phyloP scores from a whole-genome alignment of 495 filamentous ascomycete genomes.

The Penicillium atrosanguineum region DNA sequence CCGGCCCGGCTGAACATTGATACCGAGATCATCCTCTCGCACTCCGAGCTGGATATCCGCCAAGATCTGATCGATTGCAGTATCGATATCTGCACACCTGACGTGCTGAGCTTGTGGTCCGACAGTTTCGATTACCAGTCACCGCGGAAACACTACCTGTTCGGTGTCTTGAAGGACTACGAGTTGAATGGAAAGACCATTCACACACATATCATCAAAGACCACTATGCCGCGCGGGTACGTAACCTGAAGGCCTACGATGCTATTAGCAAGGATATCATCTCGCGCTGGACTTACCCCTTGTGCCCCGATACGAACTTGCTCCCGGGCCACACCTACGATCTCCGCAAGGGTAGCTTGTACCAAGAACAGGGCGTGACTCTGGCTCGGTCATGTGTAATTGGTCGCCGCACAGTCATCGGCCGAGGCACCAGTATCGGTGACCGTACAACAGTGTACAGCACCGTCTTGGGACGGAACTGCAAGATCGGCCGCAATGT shows the following conservation, averaged over 20 bases:
- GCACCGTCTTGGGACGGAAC: slow-evolving; percentile 75
- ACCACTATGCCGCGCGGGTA: slow-evolving; percentile 76
- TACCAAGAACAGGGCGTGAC: slow-evolving; percentile 71
- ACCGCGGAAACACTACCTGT: slow-evolving; percentile 82
- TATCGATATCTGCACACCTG: slow-evolving; percentile 97
- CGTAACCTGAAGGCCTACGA: slow-evolving; percentile 87
- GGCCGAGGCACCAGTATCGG: slow-evolving; percentile 76
- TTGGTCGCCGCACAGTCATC: slow-evolving; percentile 66
- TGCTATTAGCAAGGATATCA: slow-evolving; percentile 83
- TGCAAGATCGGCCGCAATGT: slow-evolving; percentile 86
- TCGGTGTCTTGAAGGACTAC: slow-evolving; percentile 91
- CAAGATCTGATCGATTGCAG: slow-evolving; percentile 90
- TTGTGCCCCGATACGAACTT: slow-evolving; percentile 88
- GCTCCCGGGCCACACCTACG: slow-evolving; percentile 71
- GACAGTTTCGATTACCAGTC: slow-evolving; percentile 97
- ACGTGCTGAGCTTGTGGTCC: slow-evolving; percentile 90
- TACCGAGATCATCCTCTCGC: slow-evolving; percentile 60
- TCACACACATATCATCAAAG: slow-evolving; percentile 80
- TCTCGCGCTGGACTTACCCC: slow-evolving; percentile 89
- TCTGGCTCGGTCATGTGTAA: slow-evolving; percentile 66
- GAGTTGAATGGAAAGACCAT: slow-evolving; percentile 96
- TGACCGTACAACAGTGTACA: slow-evolving; percentile 61
- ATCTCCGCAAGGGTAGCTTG: slow-evolving; percentile 58
- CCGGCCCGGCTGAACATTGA: slow-evolving; percentile 65
- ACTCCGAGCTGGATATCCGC: slow-evolving; percentile 73